Evolutionary conservation across 225 moss, liverwort and hornwort genomes (phyloP).

Genomic region (Asterella californica): DNA sequence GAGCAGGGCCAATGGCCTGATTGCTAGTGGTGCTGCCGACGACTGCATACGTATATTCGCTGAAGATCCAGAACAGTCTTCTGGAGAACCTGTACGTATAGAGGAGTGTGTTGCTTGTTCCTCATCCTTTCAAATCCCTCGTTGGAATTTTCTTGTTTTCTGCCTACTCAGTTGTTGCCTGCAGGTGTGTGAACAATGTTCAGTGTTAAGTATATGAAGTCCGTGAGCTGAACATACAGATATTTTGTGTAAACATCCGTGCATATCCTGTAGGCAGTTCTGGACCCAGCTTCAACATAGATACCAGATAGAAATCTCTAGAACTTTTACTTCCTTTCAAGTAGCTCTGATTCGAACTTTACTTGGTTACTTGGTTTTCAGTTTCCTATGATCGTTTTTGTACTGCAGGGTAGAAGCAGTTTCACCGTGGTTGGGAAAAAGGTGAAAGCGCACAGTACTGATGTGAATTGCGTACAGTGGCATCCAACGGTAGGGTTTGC

Average conservation of each 20-base stretch:
- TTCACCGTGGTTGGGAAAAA: conserved; percentile 61
- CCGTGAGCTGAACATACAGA: too few species aligned
- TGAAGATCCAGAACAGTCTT: conserved; percentile 38
- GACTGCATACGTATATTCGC: conserved; percentile 81
- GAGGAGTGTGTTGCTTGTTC: neutral
- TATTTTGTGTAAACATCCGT: too few species aligned
- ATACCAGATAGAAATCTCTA: too few species aligned
- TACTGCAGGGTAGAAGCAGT: conserved; percentile 39
- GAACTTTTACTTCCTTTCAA: neutral
- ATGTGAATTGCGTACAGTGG: conserved; percentile 93
- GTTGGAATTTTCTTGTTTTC: neutral
- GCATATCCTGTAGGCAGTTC: too few species aligned
- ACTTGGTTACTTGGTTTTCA: neutral
- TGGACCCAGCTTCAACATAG: too few species aligned
- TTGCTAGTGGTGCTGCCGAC: conserved; percentile 87
- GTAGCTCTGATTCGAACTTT: neutral
- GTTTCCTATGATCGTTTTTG: neutral
- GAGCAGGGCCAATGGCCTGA: conserved; percentile 68
- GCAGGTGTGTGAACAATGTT: neutral
- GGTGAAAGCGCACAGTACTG: conserved; percentile 77
- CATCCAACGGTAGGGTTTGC: conserved; percentile 64
- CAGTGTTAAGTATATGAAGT: too few species aligned
- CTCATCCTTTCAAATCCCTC: neutral
- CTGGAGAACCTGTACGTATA: conserved; percentile 1
- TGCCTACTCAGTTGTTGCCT: neutral